These are phyloP conservation scores for Termitomyces sp. DNA, from an alignment of 768 basidiomycete species.

Conservation along the genomic window DNA sequence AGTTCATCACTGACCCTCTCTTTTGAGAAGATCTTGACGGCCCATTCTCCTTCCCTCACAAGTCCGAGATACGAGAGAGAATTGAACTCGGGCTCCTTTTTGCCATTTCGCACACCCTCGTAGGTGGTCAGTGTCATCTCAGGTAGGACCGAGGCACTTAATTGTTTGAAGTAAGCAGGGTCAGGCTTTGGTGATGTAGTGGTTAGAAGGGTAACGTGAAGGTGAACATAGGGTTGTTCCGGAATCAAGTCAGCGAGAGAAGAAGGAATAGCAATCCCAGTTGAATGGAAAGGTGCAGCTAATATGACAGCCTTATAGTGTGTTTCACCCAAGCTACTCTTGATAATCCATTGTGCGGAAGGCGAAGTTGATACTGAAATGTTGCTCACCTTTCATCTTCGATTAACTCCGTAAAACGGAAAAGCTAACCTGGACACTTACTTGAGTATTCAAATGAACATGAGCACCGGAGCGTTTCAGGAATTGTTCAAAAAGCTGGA, in stretches of 20 bases:
- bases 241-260: constrained; percentile 51
- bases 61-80: constrained; percentile 77
- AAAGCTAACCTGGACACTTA: constrained; percentile 20
- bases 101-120: constrained; percentile 49
- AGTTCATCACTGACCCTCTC: constrained; percentile 60
- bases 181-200: constrained; percentile 61
- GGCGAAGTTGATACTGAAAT: constrained; percentile 39
- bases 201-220: constrained; percentile 87
- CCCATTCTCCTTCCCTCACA: constrained; percentile 53
- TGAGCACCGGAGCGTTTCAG: constrained; percentile 63
- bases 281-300: constrained; percentile 79
- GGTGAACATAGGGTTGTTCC: constrained; percentile 68
- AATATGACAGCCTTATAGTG: constrained; percentile 75
- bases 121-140: constrained; percentile 68
- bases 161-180: constrained; percentile 64
- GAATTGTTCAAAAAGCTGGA: constrained; percentile 80
- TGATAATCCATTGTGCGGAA: constrained; percentile 47
- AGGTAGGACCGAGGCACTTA: constrained; percentile 41
- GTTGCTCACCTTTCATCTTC: constrained; percentile 41
- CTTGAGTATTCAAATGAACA: constrained; percentile 65
- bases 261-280: constrained; percentile 47
- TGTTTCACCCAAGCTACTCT: constrained; percentile 37
- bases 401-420: background rate
- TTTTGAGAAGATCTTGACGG: constrained; percentile 86
- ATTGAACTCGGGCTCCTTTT: constrained; percentile 73